Evolutionary conservation across 805 yeast species (phyloP), one percentile per base, ranked within the genome.

Genomic region (Myxozyma vanderwaltii): DNA sequence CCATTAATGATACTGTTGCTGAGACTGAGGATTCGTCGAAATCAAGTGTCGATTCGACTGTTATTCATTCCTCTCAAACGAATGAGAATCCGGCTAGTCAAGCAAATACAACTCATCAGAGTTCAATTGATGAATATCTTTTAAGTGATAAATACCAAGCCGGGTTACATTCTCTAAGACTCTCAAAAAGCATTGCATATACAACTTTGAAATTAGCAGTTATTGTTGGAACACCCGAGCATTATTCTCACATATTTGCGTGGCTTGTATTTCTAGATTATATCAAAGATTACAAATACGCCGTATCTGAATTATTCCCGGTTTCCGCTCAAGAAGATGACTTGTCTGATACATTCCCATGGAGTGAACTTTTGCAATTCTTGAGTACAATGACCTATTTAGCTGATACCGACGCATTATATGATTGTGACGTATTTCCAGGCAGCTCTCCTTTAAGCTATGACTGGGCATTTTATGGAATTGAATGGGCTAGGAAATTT

Each of bases 191-290:
- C 5, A 19, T 61, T 13, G 56, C 64, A 8, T 58, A 51, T 44
- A 35, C 47, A 6, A 60, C 61, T 6, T 51, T 62, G 10, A 35
- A 27, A 19, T 54, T 58, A 4, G 65, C 65, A 23, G 41, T 55
- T 19, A 49, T 48, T 2, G 55, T 60, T 31, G 64, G 48, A 12
- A 41, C 48, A 4, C 56, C 59, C 13, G 61, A 51, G 50, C 63
- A 62, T 21, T 62, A 62, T 36, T n/a, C 61, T 19, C 61, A 62
- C 26, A 33, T 62, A 2, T 60, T 59, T 45, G 61, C 64, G 10
- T 62, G 65, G 65, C 58, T 62, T 21, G 48, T 62, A 31, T 58
- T 60, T 51, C 36, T 62, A 19, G 44, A 60, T 23, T 52, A 60
- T 39, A 47, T 55, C 46, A 58, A 26, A 36, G 57, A 49, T 24